Conservation (phyloP, 495 filamentous ascomycete species). For the Neurospora sp. region DNA sequence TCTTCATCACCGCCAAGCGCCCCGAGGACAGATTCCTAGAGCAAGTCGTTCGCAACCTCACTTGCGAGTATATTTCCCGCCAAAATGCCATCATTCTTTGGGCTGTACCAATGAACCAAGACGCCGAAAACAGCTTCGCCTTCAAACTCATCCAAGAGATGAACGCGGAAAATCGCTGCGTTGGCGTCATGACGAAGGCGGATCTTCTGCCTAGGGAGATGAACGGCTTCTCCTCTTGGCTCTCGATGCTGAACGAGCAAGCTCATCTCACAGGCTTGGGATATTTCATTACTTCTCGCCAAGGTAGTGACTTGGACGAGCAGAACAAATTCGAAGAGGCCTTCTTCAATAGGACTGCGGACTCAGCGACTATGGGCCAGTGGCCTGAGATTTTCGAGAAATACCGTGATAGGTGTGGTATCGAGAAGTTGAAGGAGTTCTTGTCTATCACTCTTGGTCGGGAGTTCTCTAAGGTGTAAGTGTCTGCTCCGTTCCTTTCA, state of each 20-base stretch:
- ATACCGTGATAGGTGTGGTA: slow-evolving; percentile 48
- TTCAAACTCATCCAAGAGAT: slow-evolving; percentile 48
- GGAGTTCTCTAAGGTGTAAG: slow-evolving; percentile 46
- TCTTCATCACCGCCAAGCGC: slow-evolving; percentile 56
- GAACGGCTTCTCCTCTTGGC: slow-evolving; percentile 39
- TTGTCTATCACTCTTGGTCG: slow-evolving; percentile 44
- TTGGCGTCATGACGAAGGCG: slow-evolving; percentile 75
- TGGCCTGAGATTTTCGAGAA: slow-evolving; percentile 38
- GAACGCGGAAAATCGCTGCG: slow-evolving; percentile 49
- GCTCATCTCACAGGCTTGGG: slow-evolving; percentile 49
- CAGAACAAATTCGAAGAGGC: slow-evolving; percentile 47
- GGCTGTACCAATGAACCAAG: slow-evolving; percentile 63
- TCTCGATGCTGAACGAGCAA: slow-evolving; percentile 45
- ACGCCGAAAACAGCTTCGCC: slow-evolving; percentile 62
- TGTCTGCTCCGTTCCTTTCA: too few species aligned
- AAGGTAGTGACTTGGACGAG: slow-evolving; percentile 36
- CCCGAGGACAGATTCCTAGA: slow-evolving; percentile 56
- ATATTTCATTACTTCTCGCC: slow-evolving; percentile 51
- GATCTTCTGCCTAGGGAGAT: slow-evolving; percentile 48
- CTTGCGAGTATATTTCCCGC: slow-evolving; percentile 53
- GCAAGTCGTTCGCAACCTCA: slow-evolving; percentile 55
- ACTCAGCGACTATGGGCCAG: slow-evolving; percentile 15
- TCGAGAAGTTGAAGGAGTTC: slow-evolving; percentile 41
- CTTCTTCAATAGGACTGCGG: slow-evolving; percentile 42
- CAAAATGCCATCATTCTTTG: slow-evolving; percentile 61